Evolutionary conservation across 2,329 filamentous ascomycete genomes (phyloP), one percentile per base, ranked within the genome.

Genomic region (Aspergillus hiratsukae): DNA sequence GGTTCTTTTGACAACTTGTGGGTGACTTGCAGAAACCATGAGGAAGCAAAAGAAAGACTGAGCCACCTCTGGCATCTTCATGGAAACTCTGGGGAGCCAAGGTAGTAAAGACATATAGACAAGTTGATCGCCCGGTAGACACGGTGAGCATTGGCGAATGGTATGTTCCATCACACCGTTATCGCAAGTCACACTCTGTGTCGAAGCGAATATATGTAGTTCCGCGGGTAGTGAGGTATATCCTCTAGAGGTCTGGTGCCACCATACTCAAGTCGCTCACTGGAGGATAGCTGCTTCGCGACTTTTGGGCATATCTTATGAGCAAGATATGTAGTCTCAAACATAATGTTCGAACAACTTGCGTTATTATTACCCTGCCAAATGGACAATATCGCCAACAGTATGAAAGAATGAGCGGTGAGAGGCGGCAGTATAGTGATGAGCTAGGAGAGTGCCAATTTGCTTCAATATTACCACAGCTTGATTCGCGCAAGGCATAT

Each of bases 401-500:
- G 43, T 7, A 17, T 46, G 3, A 7, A 7, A 17, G 8, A 11
- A 14, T 41, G 50, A 51, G 62, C 61, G 56, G 62, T 61, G 52
- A 52, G 29, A 2, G 1, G 6, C 10, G 60, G 60, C 60, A 62
- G 50, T 61, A 59, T 51, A 49, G 28, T 8, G 4, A 19, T n/a
- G 40, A 43, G 48, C 23, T 49, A 11, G 25, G 37, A 40, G 41
- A 17, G 25, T 40, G 23, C 17, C 17, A 7, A 52, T 19, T 3
- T 27, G 21, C 52, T 54, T 31, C 31, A 21, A 27, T 40, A 10
- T 17, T 10, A 19, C n/a, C n/a, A 45, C 41, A 23, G 19, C 11
- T 46, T 14, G 4, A 21, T 46, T 46, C 21, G 21, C 19, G 6
- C 41, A 23, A 9, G 14, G 14, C 11, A 25, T 27, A 14, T 23